Conservation (phyloP, 305 asterid species). For the Andrographis paniculata region DNA sequence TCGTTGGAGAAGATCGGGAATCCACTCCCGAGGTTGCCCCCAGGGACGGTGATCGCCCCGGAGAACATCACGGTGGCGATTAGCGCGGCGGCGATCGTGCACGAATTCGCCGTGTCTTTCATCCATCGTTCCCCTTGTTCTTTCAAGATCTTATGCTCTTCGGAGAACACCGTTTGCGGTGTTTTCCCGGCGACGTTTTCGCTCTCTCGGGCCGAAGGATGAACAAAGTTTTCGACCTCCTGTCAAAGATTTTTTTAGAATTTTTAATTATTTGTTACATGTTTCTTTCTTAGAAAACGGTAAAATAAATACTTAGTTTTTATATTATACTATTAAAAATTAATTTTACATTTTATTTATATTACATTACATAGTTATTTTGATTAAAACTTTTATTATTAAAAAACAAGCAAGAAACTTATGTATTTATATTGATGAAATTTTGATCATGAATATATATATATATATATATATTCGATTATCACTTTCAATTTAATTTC, state of each 20-base stretch:
- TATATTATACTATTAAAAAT: no score
- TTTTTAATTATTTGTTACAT: no score
- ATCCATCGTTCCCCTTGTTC: slow-evolving; percentile 13
- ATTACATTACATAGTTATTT: no score
- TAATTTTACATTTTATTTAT: no score
- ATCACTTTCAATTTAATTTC: no score
- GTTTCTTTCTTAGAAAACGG: no score
- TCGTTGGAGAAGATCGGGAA: not conserved
- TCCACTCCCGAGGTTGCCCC: slow-evolving; percentile 9
- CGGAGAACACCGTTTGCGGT: slow-evolving; percentile 9
- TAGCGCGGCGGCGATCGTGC: slow-evolving; percentile 1
- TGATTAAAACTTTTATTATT: no score
- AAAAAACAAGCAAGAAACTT: no score
- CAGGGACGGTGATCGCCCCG: slow-evolving; percentile 22
- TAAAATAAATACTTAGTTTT: no score
- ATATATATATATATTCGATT: no score
- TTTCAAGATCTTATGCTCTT: slow-evolving; percentile 5
- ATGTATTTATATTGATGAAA: no score
- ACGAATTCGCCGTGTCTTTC: slow-evolving; percentile 1
- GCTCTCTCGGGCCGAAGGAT: slow-evolving; percentile 19
- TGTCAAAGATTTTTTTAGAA: not conserved
- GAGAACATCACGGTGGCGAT: slow-evolving; percentile 18
- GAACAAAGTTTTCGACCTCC: slow-evolving; percentile 31
- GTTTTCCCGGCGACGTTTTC: slow-evolving; percentile 23
- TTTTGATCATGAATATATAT: no score